Evolutionary conservation across 1,139 yeast genomes (phyloP), one percentile per base, ranked within the genome.

Genomic region (Yamadazyma aaseri): DNA sequence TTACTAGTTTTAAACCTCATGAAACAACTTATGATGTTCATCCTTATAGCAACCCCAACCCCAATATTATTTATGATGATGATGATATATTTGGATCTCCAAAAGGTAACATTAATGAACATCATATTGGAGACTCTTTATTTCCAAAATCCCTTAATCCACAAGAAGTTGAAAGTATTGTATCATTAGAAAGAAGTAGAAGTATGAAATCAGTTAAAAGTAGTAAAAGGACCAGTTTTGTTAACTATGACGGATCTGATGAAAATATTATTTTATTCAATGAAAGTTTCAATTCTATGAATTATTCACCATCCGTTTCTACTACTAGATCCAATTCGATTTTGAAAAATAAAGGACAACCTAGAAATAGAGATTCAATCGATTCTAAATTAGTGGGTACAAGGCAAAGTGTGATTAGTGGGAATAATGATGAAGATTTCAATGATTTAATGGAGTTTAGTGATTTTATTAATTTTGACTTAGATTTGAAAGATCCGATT

Each of bases 91-190:
- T 63, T 44, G 71, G 67, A 2, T 59, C 65, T 8, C 71, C 71
- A 4, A 53, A 56, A 27, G 17, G 14, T 14, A 31, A 26, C 21
- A 13, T 11, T 13, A 27, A 26, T 24, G 47, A 46, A 14, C 52
- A 49, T 27, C 45, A 70, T 28, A 46, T 63, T 17, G 90, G 92
- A 9, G 90, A 82, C 39, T 76, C 80, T 0, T 58, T 83, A 26
- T 84, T 84, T 53, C 95, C 94, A 0, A 83, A 80, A 50, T 73
- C 78, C 3, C 63, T 84, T 29, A 80, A 72, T 42, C 66, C 75
- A 0, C 78, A 73, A 36, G 95, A 84, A 53, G 86, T 84, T 11
- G 86, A 81, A 46, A 79, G 85, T 32, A 84, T 84, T 40, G 81
- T 81, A 1, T 76, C 86, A 4, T 52, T 84, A 30, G 95, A 84